Evolutionary conservation across 441 rosid genomes (phyloP).

Genomic region (Brassica hybrid): DNA sequence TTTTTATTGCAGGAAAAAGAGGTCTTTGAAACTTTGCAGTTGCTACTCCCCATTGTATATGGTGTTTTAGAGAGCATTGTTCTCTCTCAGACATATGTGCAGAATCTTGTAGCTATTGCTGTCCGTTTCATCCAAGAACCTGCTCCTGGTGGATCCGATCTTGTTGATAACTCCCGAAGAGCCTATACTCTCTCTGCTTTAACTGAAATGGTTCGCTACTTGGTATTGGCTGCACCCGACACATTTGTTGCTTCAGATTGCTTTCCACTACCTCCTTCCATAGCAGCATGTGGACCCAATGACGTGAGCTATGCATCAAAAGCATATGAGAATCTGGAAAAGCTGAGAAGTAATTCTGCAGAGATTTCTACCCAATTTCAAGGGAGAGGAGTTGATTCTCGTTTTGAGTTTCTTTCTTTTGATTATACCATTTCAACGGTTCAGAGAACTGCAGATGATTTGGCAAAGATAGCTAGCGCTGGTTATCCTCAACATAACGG

Average conservation of each 20-base stretch:
- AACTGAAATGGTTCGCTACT: conserved; percentile 91
- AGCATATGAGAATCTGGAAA: conserved; percentile 73
- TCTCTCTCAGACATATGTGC: conserved; percentile 90
- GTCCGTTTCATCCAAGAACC: conserved; percentile 86
- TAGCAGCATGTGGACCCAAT: conserved; percentile 70
- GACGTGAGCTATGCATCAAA: conserved; percentile 77
- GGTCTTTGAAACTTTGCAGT: conserved; percentile 80
- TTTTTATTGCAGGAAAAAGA: conserved; percentile 76
- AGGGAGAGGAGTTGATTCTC: conserved; percentile 75
- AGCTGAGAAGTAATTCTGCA: conserved; percentile 59
- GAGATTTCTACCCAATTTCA: conserved; percentile 61
- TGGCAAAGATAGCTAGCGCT: conserved; percentile 76
- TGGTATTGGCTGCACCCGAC: conserved; percentile 95
- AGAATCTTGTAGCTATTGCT: conserved; percentile 73
- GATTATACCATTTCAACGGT: conserved; percentile 72
- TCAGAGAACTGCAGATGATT: conserved; percentile 79
- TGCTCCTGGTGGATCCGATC: conserved; percentile 94
- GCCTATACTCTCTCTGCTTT: conserved; percentile 91
- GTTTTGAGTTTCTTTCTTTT: conserved; percentile 76
- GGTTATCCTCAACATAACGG: conserved; percentile 71
- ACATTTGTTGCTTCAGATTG: conserved; percentile 96
- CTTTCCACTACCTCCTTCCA: conserved; percentile 89
- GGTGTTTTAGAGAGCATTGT: conserved; percentile 88
- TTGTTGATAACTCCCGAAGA: conserved; percentile 95
- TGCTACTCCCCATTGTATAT: conserved; percentile 91